Conservation (phyloP, 2,329 filamentous ascomycete genomes). For the Cordyceps fumosorosea region DNA sequence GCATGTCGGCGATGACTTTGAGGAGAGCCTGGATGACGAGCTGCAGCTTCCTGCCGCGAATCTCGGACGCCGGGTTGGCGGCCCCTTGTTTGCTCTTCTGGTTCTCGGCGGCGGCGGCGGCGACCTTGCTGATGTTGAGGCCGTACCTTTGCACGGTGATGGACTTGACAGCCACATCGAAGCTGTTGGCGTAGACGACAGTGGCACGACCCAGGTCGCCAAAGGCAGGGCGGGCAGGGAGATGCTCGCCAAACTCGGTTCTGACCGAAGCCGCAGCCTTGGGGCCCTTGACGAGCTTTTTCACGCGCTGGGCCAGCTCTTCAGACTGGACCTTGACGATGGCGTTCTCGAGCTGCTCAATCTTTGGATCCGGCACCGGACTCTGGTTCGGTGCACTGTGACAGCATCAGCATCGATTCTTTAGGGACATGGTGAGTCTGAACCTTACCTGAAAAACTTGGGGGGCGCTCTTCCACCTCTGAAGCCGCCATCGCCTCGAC, state of each 20-base stretch:
- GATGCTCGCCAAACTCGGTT: slow-evolving; percentile 19
- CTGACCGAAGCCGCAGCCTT: neutral
- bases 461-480: slow-evolving; percentile 14
- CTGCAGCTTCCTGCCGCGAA: slow-evolving; percentile 38
- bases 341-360: slow-evolving; percentile 34
- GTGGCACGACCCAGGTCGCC: slow-evolving; percentile 37
- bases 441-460: slow-evolving; percentile 12
- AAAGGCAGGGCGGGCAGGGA: slow-evolving; percentile 45
- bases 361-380: slow-evolving; percentile 20
- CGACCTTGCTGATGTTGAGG: slow-evolving; percentile 29
- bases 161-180: slow-evolving; percentile 34
- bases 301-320: neutral
- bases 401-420: neutral
- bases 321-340: slow-evolving; percentile 26
- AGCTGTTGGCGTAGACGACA: slow-evolving; percentile 50
- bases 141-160: slow-evolving; percentile 39
- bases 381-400: slow-evolving; percentile 1
- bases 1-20: slow-evolving; percentile 24
- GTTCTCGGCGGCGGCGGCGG: neutral
- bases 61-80: slow-evolving; percentile 20
- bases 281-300: neutral
- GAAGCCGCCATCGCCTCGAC: slow-evolving; percentile 17
- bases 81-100: slow-evolving; percentile 11
- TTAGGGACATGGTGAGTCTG: neutral
- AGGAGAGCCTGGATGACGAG: slow-evolving; percentile 35